Conservation (phyloP, 768 basidiomycete genomes). For the Trametes coccinea region DNA sequence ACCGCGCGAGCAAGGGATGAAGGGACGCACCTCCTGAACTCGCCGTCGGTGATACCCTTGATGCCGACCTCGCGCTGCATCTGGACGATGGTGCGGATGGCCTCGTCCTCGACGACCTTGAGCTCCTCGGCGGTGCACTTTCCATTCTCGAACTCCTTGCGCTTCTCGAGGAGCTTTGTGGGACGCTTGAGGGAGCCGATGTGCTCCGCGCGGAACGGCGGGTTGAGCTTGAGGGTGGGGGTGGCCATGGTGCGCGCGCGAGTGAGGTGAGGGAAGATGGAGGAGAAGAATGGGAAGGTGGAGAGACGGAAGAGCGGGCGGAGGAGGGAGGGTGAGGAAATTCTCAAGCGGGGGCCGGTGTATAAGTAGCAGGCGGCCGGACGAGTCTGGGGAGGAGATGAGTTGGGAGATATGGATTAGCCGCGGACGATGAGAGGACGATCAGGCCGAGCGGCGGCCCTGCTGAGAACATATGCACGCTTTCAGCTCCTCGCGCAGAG, state of each 20-base stretch:
- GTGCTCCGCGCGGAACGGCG: constrained; percentile 55
- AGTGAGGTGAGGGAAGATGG: not conserved
- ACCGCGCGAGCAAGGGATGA: not conserved
- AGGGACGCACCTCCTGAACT: constrained; percentile 38
- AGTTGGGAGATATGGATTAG: constrained; percentile 9
- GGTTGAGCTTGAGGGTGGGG: constrained; percentile 29
- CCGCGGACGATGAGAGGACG: constrained; percentile 14
- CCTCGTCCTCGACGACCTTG: constrained; percentile 49
- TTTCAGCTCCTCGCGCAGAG: not conserved
- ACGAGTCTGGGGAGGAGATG: not conserved
- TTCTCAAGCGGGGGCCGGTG: constrained; percentile 18
- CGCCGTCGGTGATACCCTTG: constrained; percentile 64
- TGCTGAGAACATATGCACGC: constrained; percentile 7
- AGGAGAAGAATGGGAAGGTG: not conserved
- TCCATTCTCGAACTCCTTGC: constrained; percentile 43
- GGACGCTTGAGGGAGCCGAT: constrained; percentile 65
- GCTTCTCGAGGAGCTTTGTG: constrained; percentile 46
- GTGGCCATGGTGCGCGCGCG: constrained; percentile 9
- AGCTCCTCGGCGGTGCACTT: constrained; percentile 47
- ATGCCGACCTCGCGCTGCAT: constrained; percentile 58
- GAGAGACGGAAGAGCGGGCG: constrained; percentile 1
- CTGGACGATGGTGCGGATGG: constrained; percentile 51
- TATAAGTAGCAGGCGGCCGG: constrained; percentile 4
- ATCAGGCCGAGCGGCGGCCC: constrained; percentile 17
- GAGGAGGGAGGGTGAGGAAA: not conserved